Base-by-base conservation (phyloP, 2,329 filamentous ascomycete genomes). In the Onygenales sp. region DNA sequence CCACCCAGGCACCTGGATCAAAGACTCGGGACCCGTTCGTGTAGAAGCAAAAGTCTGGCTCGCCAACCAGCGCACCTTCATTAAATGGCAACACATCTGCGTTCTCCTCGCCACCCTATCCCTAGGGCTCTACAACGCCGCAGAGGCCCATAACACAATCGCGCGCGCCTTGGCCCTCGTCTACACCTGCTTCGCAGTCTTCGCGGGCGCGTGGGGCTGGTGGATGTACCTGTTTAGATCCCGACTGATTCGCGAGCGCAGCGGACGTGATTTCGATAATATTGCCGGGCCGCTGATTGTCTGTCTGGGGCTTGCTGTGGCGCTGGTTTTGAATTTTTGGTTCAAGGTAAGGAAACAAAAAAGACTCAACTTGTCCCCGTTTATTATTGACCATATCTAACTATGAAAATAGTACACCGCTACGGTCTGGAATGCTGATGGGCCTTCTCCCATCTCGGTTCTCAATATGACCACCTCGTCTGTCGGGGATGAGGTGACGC, bases 21-120 rank as follows among this genome's bases (percentile, higher is more conserved):
- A 98, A 75, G 94, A 98, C 71, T 81, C 86, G 36, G 92, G 93
- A 2, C 87, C 90, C 38, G 80, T 97, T 59, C 87, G 90, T 66
- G 89, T 98, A 54, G 93, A 98, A 74, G 90, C 89, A 57, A 98
- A 98, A 72, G 92, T 98, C 33, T 98, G 93, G 92, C 84, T 98
- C 54, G 93, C 93, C 52, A 98, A 98, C 71, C 92, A 98, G 73
- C 86, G 93, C 57, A 98, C 93, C 0, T 98, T 96, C 68, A 85
- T 98, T 70, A 97, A 96, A 71, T 98, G 93, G 93, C 89, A 97
- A 75, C 91, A 97, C 69, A 90, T 98, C 64, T 86, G 84, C 57
- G 83, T 98, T 48, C 78, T 98, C 11, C 83, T 98, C 27, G 91
- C 90, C 39, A 84, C 85, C 21, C 73, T 98, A 33, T 88, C 89